A percentile compares a stretch with the other conserved stretches of the same genome.
These are phyloP conservation scores for Pseudopithomyces chartarum DNA, from an alignment of 2,329 filamentous ascomycete species.

Conservation along the genomic window DNA sequence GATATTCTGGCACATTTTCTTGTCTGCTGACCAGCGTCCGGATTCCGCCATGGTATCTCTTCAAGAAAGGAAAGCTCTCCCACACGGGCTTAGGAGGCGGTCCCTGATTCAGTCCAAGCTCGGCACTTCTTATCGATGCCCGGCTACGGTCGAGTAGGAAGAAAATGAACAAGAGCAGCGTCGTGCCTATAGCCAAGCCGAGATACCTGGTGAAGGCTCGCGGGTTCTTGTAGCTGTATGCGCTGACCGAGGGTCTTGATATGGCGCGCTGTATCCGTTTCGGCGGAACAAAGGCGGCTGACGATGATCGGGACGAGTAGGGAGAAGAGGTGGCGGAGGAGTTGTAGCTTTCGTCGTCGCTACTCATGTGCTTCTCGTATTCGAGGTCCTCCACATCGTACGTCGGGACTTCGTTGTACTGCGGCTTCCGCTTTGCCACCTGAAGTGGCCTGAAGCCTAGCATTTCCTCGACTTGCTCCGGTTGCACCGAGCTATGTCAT, in stretches of 20 bases:
- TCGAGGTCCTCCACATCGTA: constrained; percentile 39
- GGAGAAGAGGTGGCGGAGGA: constrained; percentile 51
- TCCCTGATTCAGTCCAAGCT: constrained; percentile 63
- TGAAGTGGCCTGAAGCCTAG: constrained; percentile 44
- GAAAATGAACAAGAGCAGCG: constrained; percentile 77
- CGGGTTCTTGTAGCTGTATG: constrained; percentile 66
- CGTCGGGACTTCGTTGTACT: constrained; percentile 35
- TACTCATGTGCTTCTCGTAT: constrained; percentile 47
- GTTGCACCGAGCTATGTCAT: constrained; percentile 7
- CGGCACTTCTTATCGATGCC: constrained; percentile 67
- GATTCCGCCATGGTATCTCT: constrained; percentile 88
- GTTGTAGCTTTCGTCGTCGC: constrained; percentile 40
- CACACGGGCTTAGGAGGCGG: constrained; percentile 72
- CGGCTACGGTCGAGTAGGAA: constrained; percentile 76
- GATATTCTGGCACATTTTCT: constrained; percentile 81
- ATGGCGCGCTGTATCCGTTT: constrained; percentile 21
- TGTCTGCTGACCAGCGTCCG: constrained; percentile 68
- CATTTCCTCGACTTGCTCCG: constrained; percentile 21
- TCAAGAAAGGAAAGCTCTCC: constrained; percentile 85
- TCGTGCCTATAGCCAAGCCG: constrained; percentile 70
- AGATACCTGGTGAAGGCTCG: constrained; percentile 78
- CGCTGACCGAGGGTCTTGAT: constrained; percentile 37
- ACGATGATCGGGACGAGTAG: constrained; percentile 59
- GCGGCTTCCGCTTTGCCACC: constrained; percentile 44
- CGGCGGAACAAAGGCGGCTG: constrained; percentile 29